These are phyloP conservation scores for Termitomyces heimii DNA, from an alignment of 768 basidiomycete species.

Conservation along the genomic window DNA sequence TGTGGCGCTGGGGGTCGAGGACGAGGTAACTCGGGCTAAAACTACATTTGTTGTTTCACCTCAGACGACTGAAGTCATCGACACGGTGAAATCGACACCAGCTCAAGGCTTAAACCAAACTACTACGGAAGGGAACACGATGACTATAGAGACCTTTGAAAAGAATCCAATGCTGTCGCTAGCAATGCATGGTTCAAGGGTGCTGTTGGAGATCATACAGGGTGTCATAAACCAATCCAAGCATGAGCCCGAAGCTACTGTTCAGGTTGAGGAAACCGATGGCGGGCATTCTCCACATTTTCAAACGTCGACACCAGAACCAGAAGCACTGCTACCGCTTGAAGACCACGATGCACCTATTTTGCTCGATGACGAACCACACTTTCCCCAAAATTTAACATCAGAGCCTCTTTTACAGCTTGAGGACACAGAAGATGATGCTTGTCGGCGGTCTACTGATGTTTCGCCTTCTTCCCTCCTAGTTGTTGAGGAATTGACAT, in stretches of 20 bases:
- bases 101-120: neutral
- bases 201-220: constrained; percentile 2
- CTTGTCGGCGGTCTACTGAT: neutral
- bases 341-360: neutral
- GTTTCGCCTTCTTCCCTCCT: neutral
- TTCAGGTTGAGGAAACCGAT: neutral
- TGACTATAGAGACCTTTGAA: constrained; percentile 1
- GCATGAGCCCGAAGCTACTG: neutral
- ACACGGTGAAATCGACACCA: neutral
- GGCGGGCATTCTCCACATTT: neutral
- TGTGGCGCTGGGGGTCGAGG: neutral
- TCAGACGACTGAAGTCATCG: neutral
- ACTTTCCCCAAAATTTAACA: neutral
- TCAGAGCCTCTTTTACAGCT: neutral
- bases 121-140: neutral
- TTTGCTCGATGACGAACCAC: neutral
- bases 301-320: neutral
- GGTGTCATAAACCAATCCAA: neutral
- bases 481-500: neutral
- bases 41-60: neutral
- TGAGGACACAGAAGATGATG: neutral
- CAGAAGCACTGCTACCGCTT: neutral
- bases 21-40: neutral
- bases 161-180: constrained; percentile 1
- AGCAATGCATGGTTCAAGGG: neutral